Evolutionary conservation across 768 basidiomycete species (phyloP), one percentile per base, ranked within the genome.

Genomic region (Kockovaella imperatae): DNA sequence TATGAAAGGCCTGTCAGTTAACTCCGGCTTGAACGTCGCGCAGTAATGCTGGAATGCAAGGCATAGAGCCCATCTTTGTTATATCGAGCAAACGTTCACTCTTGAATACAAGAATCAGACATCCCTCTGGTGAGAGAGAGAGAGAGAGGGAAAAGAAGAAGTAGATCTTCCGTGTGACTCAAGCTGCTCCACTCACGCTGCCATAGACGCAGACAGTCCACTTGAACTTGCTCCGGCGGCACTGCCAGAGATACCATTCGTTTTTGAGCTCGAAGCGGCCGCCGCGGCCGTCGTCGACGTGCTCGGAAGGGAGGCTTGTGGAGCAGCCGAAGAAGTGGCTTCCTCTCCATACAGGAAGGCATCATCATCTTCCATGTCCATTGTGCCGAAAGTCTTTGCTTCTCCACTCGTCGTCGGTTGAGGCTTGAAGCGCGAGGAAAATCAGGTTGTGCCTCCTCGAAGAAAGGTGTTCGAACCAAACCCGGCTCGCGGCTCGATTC

Each of bases 301-400:
- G 10, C 10, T 32, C n/a, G 31, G 10, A 32, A 32, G 31, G 10
- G 31, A 10, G 10, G 31, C 31, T 10, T 10, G 10, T 32, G 31
- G 31, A 32, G 31, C 31, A 32, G 36, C 36, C 10, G 18, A 8
- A 14, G 36, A 20, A 38, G 36, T 7, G 20, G 56, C 47, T 3
- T 79, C 73, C 50, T 77, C 77, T 49, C 84, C 84, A 59, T 86
- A 86, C 54, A 86, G 72, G 66, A 83, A 85, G 21, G 84, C 83
- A 70, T 86, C 84, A 62, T 87, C 84, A 73, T 85, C 84, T 66
- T 85, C 83, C 30, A 67, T 52, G 35, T 62, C 60, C 64, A 60
- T 60, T 17, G 45, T 54, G 39, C 4, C 13, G 13, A 38, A 32
- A n/a, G n/a, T n/a, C n/a, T n/a, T n/a, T n/a, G n/a, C n/a, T n/a